Evolutionary conservation across 345 rosid species (phyloP).

Genomic region (Carallia brachiata): DNA sequence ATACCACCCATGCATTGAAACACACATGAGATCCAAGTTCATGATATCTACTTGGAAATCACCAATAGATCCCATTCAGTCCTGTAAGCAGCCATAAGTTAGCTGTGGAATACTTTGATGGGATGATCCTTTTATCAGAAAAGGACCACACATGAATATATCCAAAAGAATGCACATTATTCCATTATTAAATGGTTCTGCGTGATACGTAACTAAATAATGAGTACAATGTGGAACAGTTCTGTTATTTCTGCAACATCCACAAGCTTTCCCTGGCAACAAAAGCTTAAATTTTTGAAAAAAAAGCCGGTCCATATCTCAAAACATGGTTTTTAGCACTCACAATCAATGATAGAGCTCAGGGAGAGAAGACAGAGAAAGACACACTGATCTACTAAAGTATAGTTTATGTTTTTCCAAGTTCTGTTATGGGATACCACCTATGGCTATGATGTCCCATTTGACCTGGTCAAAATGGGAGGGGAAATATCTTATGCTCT

Average conservation of each 20-base stretch:
- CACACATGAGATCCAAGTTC: neutral
- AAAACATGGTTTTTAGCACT: slow-evolving; percentile 31
- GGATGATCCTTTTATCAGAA: neutral
- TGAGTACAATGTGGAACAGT: slow-evolving; percentile 12
- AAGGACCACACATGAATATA: neutral
- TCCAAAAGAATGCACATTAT: neutral
- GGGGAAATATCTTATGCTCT: neutral
- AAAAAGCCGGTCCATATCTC: slow-evolving; percentile 22
- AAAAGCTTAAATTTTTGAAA: slow-evolving; percentile 19
- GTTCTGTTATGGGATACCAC: neutral
- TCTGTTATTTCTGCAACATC: slow-evolving; percentile 24
- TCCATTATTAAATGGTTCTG: neutral
- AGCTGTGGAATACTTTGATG: neutral
- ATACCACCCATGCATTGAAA: neutral
- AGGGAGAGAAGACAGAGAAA: neutral
- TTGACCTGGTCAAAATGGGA: slow-evolving; percentile 32
- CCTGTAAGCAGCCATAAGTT: neutral
- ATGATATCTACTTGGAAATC: neutral
- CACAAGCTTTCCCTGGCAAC: slow-evolving; percentile 35
- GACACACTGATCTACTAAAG: neutral
- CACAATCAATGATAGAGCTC: slow-evolving; percentile 21
- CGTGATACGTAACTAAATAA: neutral
- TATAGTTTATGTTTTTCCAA: neutral
- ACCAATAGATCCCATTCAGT: neutral
- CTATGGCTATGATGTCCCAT: neutral